phyloP scores from a whole-genome alignment of 768 basidiomycete species.

The Pisolithus albus region DNA sequence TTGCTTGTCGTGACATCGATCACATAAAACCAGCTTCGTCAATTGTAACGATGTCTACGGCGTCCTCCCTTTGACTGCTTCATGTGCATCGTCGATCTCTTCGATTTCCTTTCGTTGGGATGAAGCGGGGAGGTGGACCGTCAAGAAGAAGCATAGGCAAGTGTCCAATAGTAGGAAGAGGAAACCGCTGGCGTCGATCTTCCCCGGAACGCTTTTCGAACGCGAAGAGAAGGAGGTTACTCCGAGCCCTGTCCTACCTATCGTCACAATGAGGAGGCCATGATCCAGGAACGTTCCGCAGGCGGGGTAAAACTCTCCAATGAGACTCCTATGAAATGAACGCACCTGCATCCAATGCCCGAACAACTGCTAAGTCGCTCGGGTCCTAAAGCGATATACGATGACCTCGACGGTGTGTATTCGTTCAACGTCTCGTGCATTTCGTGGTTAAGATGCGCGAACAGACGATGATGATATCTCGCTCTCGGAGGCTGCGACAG shows the following conservation, averaged over 20 bases:
- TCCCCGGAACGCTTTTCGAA: conserved; percentile 36
- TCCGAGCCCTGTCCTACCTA: conserved; percentile 9
- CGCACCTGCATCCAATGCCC: conserved; percentile 51
- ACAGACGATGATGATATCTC: conserved; percentile 48
- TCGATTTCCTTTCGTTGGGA: conserved; percentile 44
- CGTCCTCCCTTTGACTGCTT: conserved; percentile 30
- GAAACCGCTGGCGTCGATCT: conserved; percentile 52
- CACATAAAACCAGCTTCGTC: no score
- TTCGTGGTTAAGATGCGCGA: background rate
- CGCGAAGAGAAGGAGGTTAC: conserved; percentile 9
- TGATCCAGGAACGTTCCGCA: conserved; percentile 41
- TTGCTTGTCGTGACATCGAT: no score
- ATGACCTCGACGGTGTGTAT: conserved; percentile 40
- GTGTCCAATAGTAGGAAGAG: conserved; percentile 47
- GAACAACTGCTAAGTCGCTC: conserved; percentile 51
- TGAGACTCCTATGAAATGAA: conserved; percentile 34
- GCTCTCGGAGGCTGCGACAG: conserved; percentile 71
- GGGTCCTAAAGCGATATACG: conserved; percentile 44
- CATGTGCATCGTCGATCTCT: conserved; percentile 35
- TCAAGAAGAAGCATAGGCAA: conserved; percentile 38
- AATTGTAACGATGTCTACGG: no score
- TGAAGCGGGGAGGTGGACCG: conserved; percentile 41
- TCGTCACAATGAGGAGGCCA: conserved; percentile 48
- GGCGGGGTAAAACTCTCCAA: conserved; percentile 7
- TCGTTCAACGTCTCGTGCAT: background rate